Evolutionary conservation across 2,329 filamentous ascomycete species (phyloP).

Genomic region (Colletotrichum ledebouriae): DNA sequence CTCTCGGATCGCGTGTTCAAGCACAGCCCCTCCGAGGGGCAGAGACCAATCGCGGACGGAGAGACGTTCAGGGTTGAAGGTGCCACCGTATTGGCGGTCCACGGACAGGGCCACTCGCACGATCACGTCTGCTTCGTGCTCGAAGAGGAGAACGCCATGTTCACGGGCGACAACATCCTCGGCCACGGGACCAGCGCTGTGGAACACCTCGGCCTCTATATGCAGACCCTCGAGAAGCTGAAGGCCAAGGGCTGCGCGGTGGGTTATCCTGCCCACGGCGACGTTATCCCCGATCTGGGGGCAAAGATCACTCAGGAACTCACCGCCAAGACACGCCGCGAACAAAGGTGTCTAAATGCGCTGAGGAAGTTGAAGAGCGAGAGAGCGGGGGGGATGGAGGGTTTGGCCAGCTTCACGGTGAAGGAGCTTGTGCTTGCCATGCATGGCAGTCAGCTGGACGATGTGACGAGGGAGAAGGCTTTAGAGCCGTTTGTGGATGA

Average conservation of each 20-base stretch:
- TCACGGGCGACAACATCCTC: not conserved
- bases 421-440: not conserved
- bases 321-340: not conserved
- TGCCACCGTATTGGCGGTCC: not conserved
- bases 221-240: not conserved
- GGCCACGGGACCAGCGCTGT: not conserved
- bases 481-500: not conserved
- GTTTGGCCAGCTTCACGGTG: not conserved
- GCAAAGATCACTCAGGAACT: not conserved
- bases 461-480: not conserved
- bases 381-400: not conserved
- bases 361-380: not conserved
- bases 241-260: not conserved
- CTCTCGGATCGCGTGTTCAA: not conserved
- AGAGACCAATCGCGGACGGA: not conserved
- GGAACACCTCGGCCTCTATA: not conserved
- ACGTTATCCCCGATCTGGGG: not conserved
- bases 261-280: not conserved
- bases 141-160: not conserved
- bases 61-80: not conserved
- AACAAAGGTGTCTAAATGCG: not conserved
- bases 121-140: not conserved
- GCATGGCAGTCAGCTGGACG: not conserved
- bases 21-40: not conserved
- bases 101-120: not conserved